Conservation (phyloP, 2,329 filamentous ascomycete genomes). For the Colletotrichum sp. region DNA sequence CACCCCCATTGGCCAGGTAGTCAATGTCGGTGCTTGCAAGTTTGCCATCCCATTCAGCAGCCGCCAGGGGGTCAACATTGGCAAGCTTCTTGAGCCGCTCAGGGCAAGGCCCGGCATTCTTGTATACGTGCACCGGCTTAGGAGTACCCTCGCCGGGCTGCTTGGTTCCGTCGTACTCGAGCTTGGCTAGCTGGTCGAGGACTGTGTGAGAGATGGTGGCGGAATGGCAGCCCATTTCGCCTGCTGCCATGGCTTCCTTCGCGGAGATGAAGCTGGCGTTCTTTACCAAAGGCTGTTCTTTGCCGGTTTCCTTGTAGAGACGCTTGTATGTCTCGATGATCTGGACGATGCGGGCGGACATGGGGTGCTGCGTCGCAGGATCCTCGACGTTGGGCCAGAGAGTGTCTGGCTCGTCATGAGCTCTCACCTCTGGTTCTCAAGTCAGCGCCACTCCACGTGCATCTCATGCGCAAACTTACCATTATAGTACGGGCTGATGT, state of each 20-base stretch:
- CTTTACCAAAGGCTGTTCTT: slow-evolving; percentile 52
- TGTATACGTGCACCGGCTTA: slow-evolving; percentile 46
- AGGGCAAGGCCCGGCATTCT: slow-evolving; percentile 34
- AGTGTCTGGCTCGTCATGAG: slow-evolving; percentile 41
- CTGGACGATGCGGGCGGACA: slow-evolving; percentile 50
- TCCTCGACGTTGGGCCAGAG: slow-evolving; percentile 53
- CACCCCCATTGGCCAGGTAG: slow-evolving; percentile 51
- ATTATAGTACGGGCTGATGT: slow-evolving; percentile 57
- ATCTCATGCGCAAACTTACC: slow-evolving; percentile 29
- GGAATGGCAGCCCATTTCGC: slow-evolving; percentile 50
- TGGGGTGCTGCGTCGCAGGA: slow-evolving; percentile 51
- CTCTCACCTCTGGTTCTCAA: slow-evolving; percentile 40
- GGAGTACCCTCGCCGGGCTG: slow-evolving; percentile 42
- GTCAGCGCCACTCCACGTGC: background rate
- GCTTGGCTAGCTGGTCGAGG: slow-evolving; percentile 41
- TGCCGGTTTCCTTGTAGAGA: slow-evolving; percentile 51
- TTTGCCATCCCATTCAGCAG: slow-evolving; percentile 41
- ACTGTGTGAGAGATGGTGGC: slow-evolving; percentile 47
- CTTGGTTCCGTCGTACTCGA: slow-evolving; percentile 38
- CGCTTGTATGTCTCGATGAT: slow-evolving; percentile 52
- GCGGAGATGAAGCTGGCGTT: slow-evolving; percentile 49
- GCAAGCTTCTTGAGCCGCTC: slow-evolving; percentile 38
- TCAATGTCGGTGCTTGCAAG: slow-evolving; percentile 45
- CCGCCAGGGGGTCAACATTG: slow-evolving; percentile 43
- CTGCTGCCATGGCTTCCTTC: slow-evolving; percentile 50